Percentiles rank a stretch among this genome's conserved stretches.
phyloP scores from a whole-genome alignment of 75 land plant genomes.

The Gnetum montanum region DNA sequence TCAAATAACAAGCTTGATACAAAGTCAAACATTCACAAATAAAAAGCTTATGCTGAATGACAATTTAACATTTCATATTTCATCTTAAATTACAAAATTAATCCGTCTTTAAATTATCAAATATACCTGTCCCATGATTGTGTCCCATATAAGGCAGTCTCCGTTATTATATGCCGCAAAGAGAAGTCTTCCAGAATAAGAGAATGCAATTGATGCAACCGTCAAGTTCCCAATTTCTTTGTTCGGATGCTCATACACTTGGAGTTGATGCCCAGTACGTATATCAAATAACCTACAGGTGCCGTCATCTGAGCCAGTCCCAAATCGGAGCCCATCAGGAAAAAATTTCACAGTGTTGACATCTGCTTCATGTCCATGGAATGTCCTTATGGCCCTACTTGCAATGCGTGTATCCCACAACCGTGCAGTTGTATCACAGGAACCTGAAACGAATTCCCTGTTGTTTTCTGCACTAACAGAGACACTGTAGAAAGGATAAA shows the following conservation, averaged over 20 bases:
- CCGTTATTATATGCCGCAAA: conserved; percentile 88
- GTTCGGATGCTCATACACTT: conserved; percentile 55
- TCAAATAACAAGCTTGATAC: not conserved
- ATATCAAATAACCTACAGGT: conserved; percentile 85
- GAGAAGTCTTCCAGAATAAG: conserved; percentile 87
- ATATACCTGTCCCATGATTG: conserved; percentile 67
- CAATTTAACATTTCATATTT: too few species aligned
- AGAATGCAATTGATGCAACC: conserved; percentile 90
- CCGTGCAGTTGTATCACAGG: conserved; percentile 89
- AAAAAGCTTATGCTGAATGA: too few species aligned
- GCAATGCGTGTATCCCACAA: conserved; percentile 87
- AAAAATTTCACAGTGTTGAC: conserved; percentile 91
- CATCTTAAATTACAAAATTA: too few species aligned
- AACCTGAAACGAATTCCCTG: conserved; percentile 88
- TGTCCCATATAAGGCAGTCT: conserved; percentile 90
- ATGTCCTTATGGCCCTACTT: conserved; percentile 70
- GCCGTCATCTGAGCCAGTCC: conserved; percentile 96
- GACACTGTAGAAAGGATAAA: conserved; percentile 62
- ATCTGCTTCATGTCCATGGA: conserved; percentile 84
- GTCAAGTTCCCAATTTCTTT: conserved; percentile 29
- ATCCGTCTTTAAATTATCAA: too few species aligned
- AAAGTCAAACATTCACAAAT: too few species aligned
- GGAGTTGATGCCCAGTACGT: conserved; percentile 89
- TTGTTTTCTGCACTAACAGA: conserved; percentile 67
- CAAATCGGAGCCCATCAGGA: conserved; percentile 88